A percentile compares a stretch with the other conserved stretches of the same genome.
These are phyloP conservation scores for Histomonas meleagridis DNA, from an alignment of 208 protist genomes.

Conservation along the genomic window DNA sequence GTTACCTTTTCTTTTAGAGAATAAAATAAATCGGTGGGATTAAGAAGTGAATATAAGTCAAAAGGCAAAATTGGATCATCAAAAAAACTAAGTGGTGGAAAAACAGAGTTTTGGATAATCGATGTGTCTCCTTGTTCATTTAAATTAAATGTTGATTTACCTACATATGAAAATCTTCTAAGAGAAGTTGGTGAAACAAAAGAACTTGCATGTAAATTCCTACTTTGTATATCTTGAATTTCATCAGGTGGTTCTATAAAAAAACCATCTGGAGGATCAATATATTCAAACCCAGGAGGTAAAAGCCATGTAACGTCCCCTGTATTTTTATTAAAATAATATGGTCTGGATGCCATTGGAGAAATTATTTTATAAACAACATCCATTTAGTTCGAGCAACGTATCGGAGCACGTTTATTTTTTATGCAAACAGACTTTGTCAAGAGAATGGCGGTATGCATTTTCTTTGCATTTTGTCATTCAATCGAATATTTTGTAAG, in stretches of 20 bases:
- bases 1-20: not conserved
- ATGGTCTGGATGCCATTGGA: not conserved
- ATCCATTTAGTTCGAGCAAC: too few relatives aligned
- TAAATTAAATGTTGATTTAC: not conserved
- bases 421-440: too few relatives aligned
- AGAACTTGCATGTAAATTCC: not conserved
- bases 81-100: not conserved
- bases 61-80: not conserved
- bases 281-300: not conserved
- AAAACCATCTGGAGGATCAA: not conserved
- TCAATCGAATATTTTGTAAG: conserved; percentile 26
- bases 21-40: not conserved
- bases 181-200: not conserved
- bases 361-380: not conserved
- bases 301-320: not conserved
- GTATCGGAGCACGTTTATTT: too few relatives aligned
- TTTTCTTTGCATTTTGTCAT: not conserved
- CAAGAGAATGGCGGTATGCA: not conserved
- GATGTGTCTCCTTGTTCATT: not conserved
- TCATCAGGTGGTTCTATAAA: not conserved
- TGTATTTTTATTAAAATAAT: not conserved
- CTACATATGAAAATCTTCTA: not conserved
- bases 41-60: not conserved
- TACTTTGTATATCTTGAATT: not conserved
- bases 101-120: not conserved